phyloP scores from a whole-genome alignment of 2,329 filamentous ascomycete species.

The Penicillium janthinellum region DNA sequence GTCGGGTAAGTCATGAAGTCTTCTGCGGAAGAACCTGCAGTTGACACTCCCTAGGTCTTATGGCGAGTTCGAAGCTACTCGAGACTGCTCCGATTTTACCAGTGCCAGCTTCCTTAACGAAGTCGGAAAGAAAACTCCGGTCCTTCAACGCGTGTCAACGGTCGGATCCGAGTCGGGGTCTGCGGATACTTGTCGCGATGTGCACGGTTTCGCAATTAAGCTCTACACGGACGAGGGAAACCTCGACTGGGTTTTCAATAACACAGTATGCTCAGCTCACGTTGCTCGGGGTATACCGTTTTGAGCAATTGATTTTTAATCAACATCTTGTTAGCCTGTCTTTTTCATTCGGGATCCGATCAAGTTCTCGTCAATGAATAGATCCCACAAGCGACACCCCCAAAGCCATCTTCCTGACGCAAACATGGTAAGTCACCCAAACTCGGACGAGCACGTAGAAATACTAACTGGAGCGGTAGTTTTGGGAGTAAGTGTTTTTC shows the following conservation, averaged over 20 bases:
- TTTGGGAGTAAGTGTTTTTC: constrained; percentile 31
- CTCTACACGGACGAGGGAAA: constrained; percentile 56
- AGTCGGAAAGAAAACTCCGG: constrained; percentile 57
- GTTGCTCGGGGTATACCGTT: too few relatives aligned
- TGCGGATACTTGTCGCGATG: constrained; percentile 52
- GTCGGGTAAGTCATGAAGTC: constrained; percentile 24
- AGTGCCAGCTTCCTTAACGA: constrained; percentile 56
- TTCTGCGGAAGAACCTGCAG: background rate
- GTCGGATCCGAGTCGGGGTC: constrained; percentile 50
- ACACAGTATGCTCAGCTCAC: constrained; percentile 10
- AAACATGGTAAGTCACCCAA: constrained; percentile 27
- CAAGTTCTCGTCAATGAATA: constrained; percentile 71
- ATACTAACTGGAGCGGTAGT: constrained; percentile 18
- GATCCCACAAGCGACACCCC: constrained; percentile 67
- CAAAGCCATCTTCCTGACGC: constrained; percentile 27
- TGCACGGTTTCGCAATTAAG: constrained; percentile 53
- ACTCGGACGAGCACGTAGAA: too few relatives aligned
- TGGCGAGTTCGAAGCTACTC: constrained; percentile 63
- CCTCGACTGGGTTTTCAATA: constrained; percentile 50
- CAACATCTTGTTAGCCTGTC: constrained; percentile 50
- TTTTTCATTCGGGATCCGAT: constrained; percentile 70
- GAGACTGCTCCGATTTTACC: constrained; percentile 60
- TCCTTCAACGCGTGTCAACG: constrained; percentile 52
- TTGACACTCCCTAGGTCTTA: constrained; percentile 48
- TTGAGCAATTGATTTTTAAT: too few relatives aligned